Percentiles rank a stretch among this genome's conserved stretches.
phyloP scores from a whole-genome alignment of 2,329 filamentous ascomycete genomes.

The Alternaria angustiovoidea region DNA sequence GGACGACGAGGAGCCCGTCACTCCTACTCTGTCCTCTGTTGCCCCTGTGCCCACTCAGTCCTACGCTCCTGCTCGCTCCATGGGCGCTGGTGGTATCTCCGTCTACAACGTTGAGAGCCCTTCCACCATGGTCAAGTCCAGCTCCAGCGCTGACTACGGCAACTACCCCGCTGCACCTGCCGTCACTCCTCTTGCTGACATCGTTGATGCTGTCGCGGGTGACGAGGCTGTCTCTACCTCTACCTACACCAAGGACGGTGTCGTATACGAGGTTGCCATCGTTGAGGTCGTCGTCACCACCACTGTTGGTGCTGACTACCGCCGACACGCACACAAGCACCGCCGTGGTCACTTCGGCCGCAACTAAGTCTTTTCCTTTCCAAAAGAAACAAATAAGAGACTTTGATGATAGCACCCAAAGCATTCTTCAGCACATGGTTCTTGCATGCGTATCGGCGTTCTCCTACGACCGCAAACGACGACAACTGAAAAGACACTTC shows the following conservation, averaged over 20 bases:
- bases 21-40: conserved; percentile 24
- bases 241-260: conserved; percentile 53
- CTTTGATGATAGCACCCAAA: conserved; percentile 2
- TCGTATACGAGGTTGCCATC: conserved; percentile 56
- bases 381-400: conserved; percentile 2
- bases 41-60: conserved; percentile 45
- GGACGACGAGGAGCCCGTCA: conserved; percentile 31
- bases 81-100: conserved; percentile 46
- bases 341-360: conserved; percentile 24
- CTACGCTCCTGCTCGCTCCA: conserved; percentile 42
- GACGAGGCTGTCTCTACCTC: conserved; percentile 49
- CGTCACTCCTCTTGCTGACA: conserved; percentile 34
- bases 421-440: conserved; percentile 1
- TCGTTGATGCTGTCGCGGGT: conserved; percentile 10
- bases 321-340: conserved; percentile 36
- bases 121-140: conserved; percentile 7
- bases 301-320: conserved; percentile 42
- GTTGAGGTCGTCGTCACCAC: conserved; percentile 55
- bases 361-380: conserved; percentile 4
- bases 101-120: conserved; percentile 36
- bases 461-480: conserved; percentile 3
- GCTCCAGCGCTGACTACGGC: conserved; percentile 6
- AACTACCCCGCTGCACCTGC: conserved; percentile 1
- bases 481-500: background rate
- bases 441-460: background rate